Percentiles rank a stretch among this genome's conserved stretches.
These are phyloP conservation scores for Eimeria maxima DNA, from an alignment of 169 alveolate genomes.

Conservation along the genomic window DNA sequence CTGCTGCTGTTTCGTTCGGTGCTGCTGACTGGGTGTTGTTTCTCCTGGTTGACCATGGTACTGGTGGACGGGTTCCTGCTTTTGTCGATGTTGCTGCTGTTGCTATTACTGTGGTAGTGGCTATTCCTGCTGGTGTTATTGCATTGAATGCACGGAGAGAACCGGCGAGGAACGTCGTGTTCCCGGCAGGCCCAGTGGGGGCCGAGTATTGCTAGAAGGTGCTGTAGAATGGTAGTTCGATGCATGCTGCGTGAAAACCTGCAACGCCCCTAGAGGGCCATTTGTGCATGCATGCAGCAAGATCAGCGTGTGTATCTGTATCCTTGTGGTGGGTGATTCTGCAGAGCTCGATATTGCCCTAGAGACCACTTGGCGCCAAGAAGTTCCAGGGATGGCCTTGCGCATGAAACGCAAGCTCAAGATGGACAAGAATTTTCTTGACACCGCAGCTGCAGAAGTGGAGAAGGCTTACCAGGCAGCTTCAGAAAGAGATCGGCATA, in stretches of 20 bases:
- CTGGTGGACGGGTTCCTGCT: neutral
- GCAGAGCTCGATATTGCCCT: conserved; percentile 18
- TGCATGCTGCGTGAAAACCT: too few species aligned
- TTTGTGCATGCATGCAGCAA: neutral
- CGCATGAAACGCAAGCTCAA: neutral
- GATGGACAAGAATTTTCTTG: neutral
- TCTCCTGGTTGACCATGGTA: neutral
- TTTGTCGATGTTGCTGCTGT: neutral
- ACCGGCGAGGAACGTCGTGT: too few species aligned
- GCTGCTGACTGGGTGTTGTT: neutral
- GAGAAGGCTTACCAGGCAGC: neutral
- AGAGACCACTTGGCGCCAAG: neutral
- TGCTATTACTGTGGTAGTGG: neutral
- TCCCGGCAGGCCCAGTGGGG: neutral
- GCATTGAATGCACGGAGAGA: too few species aligned
- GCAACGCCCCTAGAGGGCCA: too few species aligned
- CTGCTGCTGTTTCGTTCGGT: conserved; percentile 1
- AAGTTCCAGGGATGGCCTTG: neutral
- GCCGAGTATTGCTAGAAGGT: too few species aligned
- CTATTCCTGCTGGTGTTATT: neutral
- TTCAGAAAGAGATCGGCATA: too few species aligned
- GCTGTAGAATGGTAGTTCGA: too few species aligned
- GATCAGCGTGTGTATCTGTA: neutral
- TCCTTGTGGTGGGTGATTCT: neutral
- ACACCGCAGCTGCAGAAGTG: neutral